Conservation (phyloP, 140 eudicot species). For the Artemisia princeps region DNA sequence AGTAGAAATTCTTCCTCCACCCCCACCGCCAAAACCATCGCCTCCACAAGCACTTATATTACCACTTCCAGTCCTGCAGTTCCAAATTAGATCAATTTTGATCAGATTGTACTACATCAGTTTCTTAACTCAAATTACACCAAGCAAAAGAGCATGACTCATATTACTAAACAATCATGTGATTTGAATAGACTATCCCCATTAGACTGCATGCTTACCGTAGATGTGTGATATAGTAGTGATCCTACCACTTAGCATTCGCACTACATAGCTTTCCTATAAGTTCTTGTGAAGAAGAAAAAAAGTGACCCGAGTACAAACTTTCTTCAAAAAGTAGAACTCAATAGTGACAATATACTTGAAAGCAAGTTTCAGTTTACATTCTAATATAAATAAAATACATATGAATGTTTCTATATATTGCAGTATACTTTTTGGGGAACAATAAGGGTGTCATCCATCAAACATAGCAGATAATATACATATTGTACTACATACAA, state of each 20-base stretch:
- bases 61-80: constrained; percentile 80
- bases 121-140: background rate
- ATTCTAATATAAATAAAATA: background rate
- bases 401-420: background rate
- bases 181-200: constrained; percentile 8
- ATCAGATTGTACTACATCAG: background rate
- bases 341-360: constrained; percentile 6
- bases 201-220: constrained; percentile 3
- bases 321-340: constrained; percentile 9
- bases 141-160: constrained; percentile 8
- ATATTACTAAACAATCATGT: constrained; percentile 7
- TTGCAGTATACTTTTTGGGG: constrained; percentile 2
- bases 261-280: constrained; percentile 3
- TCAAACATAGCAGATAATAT: background rate
- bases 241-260: constrained; percentile 6
- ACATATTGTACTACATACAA: constrained; percentile 2
- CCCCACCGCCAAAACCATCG: constrained; percentile 90
- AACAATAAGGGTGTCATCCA: constrained; percentile 5
- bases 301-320: background rate
- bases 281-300: background rate
- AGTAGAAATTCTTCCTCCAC: constrained; percentile 89
- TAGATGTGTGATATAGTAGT: constrained; percentile 7
- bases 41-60: constrained; percentile 80
- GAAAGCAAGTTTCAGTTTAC: background rate
- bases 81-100: constrained; percentile 13